These are phyloP conservation scores for Ophiognomonia clavigignenti-juglandacearum DNA, from an alignment of 2,329 filamentous ascomycete genomes.

Conservation along the genomic window DNA sequence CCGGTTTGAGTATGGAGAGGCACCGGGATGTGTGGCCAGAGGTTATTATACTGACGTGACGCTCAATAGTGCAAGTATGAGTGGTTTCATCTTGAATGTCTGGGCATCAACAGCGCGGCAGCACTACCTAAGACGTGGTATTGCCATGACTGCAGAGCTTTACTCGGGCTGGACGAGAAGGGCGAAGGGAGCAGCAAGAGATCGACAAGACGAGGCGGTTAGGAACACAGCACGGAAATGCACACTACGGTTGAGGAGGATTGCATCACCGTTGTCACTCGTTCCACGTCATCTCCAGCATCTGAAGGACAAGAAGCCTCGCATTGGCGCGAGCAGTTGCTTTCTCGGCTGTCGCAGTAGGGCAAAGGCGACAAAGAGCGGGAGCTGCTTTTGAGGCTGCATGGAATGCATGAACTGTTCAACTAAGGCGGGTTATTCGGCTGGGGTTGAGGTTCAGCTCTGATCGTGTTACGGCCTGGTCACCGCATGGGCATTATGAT, in stretches of 20 bases:
- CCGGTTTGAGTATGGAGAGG: too few relatives aligned
- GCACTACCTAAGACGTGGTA: constrained; percentile 78
- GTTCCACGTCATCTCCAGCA: background rate
- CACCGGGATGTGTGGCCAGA: too few relatives aligned
- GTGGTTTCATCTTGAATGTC: constrained; percentile 81
- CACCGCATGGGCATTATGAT: too few relatives aligned
- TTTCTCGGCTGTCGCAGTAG: too few relatives aligned
- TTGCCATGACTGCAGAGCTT: constrained; percentile 68
- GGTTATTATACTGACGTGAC: constrained; percentile 17
- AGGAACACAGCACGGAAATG: constrained; percentile 31
- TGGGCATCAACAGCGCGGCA: constrained; percentile 63
- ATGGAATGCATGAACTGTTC: too few relatives aligned
- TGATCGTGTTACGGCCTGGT: too few relatives aligned
- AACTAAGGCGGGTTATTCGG: too few relatives aligned
- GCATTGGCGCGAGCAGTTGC: too few relatives aligned
- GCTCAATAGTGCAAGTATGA: constrained; percentile 66
- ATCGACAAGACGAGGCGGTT: constrained; percentile 30
- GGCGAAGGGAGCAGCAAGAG: constrained; percentile 58
- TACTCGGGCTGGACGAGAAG: constrained; percentile 58
- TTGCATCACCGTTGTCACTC: background rate
- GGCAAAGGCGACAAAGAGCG: too few relatives aligned
- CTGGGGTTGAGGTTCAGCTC: too few relatives aligned
- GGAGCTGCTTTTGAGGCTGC: too few relatives aligned
- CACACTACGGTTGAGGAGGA: background rate
- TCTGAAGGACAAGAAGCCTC: too few relatives aligned